These are phyloP conservation scores for Dioscorea alata DNA, from an alignment of 106 monocot species.

Conservation along the genomic window DNA sequence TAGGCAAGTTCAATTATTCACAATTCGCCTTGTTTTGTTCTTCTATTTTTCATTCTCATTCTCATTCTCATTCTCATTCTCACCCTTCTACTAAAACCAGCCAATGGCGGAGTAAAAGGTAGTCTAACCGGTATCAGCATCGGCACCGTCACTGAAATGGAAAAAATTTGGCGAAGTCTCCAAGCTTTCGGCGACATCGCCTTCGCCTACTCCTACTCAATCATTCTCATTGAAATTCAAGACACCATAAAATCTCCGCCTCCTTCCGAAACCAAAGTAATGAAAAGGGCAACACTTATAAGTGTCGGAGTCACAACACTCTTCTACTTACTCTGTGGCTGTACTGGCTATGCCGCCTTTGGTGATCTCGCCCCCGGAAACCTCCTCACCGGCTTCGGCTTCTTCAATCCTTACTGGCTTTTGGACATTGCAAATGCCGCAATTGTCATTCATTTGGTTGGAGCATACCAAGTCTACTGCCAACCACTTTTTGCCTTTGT, in stretches of 20 bases:
- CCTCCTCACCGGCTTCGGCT: conserved; percentile 86
- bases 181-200: conserved; percentile 90
- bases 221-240: conserved; percentile 93
- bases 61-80: background rate
- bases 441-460: conserved; percentile 82
- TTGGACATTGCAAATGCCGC: conserved; percentile 89
- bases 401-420: conserved; percentile 98
- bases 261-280: conserved; percentile 61
- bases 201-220: conserved; percentile 92
- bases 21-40: too few species aligned
- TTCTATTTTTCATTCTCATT: background rate
- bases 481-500: conserved; percentile 92
- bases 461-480: conserved; percentile 95
- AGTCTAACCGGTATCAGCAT: conserved; percentile 56
- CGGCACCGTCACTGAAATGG: conserved; percentile 35
- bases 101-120: conserved; percentile 32
- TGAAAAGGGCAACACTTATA: conserved; percentile 63
- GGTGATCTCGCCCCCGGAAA: conserved; percentile 80
- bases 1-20: conserved; percentile 5
- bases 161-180: conserved; percentile 78
- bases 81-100: too few species aligned
- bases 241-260: conserved; percentile 70
- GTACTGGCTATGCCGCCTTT: conserved; percentile 89
- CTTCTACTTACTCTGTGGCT: conserved; percentile 87
- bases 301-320: conserved; percentile 57